These are phyloP conservation scores for Begonia peltatifolia DNA, from an alignment of 306 rosid species.

Conservation along the genomic window DNA sequence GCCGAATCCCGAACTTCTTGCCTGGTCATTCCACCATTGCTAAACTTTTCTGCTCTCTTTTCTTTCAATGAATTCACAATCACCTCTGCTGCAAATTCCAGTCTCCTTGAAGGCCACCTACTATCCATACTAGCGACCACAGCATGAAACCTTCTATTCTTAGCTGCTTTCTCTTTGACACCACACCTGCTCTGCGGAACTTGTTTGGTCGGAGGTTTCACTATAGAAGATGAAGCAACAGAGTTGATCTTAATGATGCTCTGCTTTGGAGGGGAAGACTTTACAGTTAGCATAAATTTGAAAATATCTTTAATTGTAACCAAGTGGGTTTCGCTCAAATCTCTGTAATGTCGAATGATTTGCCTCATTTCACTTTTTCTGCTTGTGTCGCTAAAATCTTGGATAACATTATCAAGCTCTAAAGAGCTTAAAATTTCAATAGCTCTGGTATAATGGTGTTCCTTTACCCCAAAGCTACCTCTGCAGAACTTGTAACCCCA, in stretches of 20 bases:
- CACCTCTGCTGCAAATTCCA: conserved; percentile 69
- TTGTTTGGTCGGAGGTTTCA: conserved; percentile 23
- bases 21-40: conserved; percentile 65
- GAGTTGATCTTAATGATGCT: conserved; percentile 7
- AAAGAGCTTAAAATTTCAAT: conserved; percentile 39
- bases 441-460: conserved; percentile 31
- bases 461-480: conserved; percentile 43
- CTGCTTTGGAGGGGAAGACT: conserved; percentile 31
- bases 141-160: conserved; percentile 44
- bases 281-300: conserved; percentile 66
- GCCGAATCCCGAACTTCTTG: conserved; percentile 83
- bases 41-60: conserved; percentile 28
- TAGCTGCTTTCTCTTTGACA: conserved; percentile 40
- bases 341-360: conserved; percentile 53
- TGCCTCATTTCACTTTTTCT: conserved; percentile 35
- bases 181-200: conserved; percentile 20
- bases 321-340: conserved; percentile 65
- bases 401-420: conserved; percentile 36
- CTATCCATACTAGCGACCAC: conserved; percentile 68
- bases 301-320: conserved; percentile 56
- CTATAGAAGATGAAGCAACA: conserved; percentile 12
- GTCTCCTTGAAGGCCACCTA: conserved; percentile 77
- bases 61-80: conserved; percentile 59
- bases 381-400: conserved; percentile 23
- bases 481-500: conserved; percentile 78